Evolutionary conservation across 306 rosid species (phyloP), one percentile per base, ranked within the genome.

Genomic region (Cicer yamashitae): DNA sequence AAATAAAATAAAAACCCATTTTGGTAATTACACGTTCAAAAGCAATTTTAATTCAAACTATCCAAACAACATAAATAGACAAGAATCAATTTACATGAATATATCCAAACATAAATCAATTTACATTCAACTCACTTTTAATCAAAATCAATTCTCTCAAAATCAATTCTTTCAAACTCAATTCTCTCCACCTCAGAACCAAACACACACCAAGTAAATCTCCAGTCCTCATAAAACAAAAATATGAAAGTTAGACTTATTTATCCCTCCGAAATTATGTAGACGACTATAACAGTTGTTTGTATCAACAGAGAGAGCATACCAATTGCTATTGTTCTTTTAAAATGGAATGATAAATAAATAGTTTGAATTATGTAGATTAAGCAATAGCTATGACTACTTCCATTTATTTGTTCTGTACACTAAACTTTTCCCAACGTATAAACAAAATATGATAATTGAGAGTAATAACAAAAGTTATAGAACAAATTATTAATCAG

Each of bases 221-320:
- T 53, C 17, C 25, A 45, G 67, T 40, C 65, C 73, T 75, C 73
- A 40, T 20, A 11, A 62, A 50, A 62, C 72, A 59, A 59, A 10
- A 59, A n/a, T 13, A 6, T 14, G 5, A 46, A 18, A 6, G 40
- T 67, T 38, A 7, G 47, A 12, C 10, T 52, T 6, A 51, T 20
- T 58, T 68, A 48, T 59, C 43, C 38, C 72, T 3, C 41, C 13
- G 68, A 75, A 74, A 59, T 22, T 3, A 57, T 65, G 46, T 6
- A 40, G 45, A 37, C 12, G 0, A 47, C 65, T 50, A 72, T n/a
- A 25, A 52, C 58, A 34, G 70, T 20, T 41, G 30, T 47, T 43
- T 56, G 57, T 20, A 51, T 44, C 43, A 73, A 52, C 34, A 39
- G 46, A 77, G 48, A 37, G 34, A 39, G 7, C 39, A 71, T 50